Base-by-base conservation (phyloP, 257 asterid genomes). In the Schizonepeta tenuifolia region DNA sequence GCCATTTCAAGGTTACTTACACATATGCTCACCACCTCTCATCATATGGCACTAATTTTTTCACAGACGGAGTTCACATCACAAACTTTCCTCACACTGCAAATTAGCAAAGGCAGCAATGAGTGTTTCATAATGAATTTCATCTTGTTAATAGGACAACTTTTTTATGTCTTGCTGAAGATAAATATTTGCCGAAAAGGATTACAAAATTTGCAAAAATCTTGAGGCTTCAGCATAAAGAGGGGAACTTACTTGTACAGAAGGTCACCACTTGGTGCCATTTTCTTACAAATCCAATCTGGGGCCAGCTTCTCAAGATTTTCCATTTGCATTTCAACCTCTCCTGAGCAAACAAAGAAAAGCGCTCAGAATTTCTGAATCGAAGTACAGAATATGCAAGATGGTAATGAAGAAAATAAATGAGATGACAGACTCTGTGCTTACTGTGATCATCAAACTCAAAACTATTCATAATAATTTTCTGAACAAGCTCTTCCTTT, bases 401-500 rank as follows among this genome's bases (percentile, higher is more conserved):
- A 44, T 43, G 51, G 31, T 24, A 46, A 41, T 44, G 26, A 43
- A 59, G n/a, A 28, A 59, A 62, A 60, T 43, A 69, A 68, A 62
- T 13, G 28, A 66, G 21, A 58, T 63, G n/a, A 71, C 40, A 60
- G 70, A 50, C 54, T 54, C 65, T 33, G 57, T 69, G 65, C 91
- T 71, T 83, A 93, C 97, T 65, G 67, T 36, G 77, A 72, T 86
- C 90, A 28, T 87, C 90, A 60, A 84, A 74, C 80, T 86, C 92
- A 50, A 78, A 83, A 77, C 78, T 80, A 84, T 83, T 77, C 93
- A 89, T 82, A 38, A 86, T 79, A 71, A 91, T 88, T 87, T 93
- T 93, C 75, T 89, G 97, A 85, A 89, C 73, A 56, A 93, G 98
- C 75, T 93, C 96, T 74, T 85, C 96, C 84, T 89, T 91, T 7